Conservation (phyloP, 352 stramenopile species). For the Globisporangium iwayamae region DNA sequence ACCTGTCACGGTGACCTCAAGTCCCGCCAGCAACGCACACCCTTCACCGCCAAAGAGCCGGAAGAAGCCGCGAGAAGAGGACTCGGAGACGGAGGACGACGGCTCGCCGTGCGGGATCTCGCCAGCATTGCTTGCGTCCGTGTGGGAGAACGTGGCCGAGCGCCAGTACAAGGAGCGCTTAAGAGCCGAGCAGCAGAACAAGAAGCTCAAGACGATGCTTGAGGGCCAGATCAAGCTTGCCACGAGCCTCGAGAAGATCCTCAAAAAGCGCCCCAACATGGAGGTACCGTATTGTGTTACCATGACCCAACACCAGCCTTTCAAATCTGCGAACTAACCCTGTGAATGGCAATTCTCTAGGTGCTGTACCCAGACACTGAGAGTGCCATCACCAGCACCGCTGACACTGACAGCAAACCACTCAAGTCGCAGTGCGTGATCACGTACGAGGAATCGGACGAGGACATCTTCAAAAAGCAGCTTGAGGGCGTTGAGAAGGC, state of each 20-base stretch:
- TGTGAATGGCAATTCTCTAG: not conserved
- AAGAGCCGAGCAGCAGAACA: conserved; percentile 27
- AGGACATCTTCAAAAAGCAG: conserved; percentile 13
- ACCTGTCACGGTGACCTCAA: not conserved
- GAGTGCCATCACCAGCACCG: not conserved
- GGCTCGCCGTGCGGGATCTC: conserved; percentile 21
- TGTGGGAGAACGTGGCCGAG: conserved; percentile 31
- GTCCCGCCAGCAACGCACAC: not conserved
- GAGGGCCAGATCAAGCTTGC: conserved; percentile 27
- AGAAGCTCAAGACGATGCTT: conserved; percentile 26
- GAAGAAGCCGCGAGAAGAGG: conserved; percentile 5
- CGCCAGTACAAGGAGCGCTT: conserved; percentile 23
- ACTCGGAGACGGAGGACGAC: not conserved
- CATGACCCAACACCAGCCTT: too few species aligned
- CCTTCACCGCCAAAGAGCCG: not conserved
- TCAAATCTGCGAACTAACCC: not conserved
- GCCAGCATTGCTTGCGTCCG: conserved; percentile 13
- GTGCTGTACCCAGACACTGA: conserved; percentile 12
- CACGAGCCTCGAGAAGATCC: conserved; percentile 18
- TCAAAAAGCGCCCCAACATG: conserved; percentile 20
- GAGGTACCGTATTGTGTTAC: not conserved
- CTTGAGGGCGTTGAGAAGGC: not conserved
- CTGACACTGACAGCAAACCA: not conserved
- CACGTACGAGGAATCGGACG: conserved; percentile 8
- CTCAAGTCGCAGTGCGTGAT: conserved; percentile 7